These are phyloP conservation scores for Westerdykella ornata DNA, from an alignment of 2,329 filamentous ascomycete species.

Conservation along the genomic window DNA sequence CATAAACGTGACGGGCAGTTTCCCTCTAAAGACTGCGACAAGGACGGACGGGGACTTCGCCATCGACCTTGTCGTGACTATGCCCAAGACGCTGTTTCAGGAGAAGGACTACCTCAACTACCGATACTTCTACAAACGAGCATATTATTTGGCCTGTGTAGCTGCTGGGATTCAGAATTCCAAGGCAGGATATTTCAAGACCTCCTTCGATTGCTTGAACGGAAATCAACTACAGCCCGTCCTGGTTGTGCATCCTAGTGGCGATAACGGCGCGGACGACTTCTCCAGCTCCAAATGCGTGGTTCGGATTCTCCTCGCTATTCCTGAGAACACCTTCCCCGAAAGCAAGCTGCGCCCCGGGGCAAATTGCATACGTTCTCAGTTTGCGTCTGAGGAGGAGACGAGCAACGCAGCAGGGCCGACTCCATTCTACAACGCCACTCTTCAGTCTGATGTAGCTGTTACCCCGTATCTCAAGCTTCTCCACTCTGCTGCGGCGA, in stretches of 20 bases:
- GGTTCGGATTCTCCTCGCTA: conserved; percentile 72
- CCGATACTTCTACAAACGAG: conserved; percentile 89
- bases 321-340: conserved; percentile 63
- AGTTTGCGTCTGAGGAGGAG: conserved; percentile 42
- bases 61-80: conserved; percentile 80
- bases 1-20: conserved; percentile 85
- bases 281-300: conserved; percentile 31
- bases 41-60: conserved; percentile 54
- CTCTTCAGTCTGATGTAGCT: conserved; percentile 69
- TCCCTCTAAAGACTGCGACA: conserved; percentile 67
- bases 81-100: conserved; percentile 74
- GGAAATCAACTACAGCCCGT: conserved; percentile 73
- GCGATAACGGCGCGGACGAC: conserved; percentile 30
- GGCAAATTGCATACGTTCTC: conserved; percentile 62
- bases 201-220: conserved; percentile 60
- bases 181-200: conserved; percentile 48
- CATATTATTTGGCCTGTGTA: conserved; percentile 83
- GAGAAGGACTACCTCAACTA: conserved; percentile 92
- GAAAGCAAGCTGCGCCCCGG: conserved; percentile 62
- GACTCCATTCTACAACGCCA: conserved; percentile 85
- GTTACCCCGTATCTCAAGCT: conserved; percentile 69
- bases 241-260: conserved; percentile 42
- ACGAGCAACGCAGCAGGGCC: conserved; percentile 35
- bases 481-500: conserved; percentile 61
- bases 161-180: conserved; percentile 61